phyloP scores from a whole-genome alignment of 2,329 filamentous ascomycete genomes.

The Calonectria montana region DNA sequence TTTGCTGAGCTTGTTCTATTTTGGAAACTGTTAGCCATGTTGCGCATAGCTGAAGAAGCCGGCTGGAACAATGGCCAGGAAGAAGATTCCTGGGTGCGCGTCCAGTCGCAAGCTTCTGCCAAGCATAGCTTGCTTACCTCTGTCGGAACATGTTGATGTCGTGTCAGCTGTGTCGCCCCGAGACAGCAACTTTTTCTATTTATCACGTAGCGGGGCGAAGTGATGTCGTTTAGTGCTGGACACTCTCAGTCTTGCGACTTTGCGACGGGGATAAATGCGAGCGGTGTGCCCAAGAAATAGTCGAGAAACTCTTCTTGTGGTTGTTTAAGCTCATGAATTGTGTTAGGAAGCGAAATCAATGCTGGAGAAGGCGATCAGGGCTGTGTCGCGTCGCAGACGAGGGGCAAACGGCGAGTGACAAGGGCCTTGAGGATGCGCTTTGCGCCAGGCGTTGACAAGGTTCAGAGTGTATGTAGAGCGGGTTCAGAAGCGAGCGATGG shows the following conservation, averaged over 20 bases:
- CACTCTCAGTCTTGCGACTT: conserved; percentile 14
- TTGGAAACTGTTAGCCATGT: background rate
- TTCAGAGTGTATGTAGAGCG: conserved; percentile 13
- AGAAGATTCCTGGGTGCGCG: background rate
- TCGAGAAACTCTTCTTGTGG: background rate
- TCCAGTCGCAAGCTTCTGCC: background rate
- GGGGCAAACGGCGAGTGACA: conserved; percentile 14
- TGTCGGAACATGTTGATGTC: conserved; percentile 45
- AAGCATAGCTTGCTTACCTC: conserved; percentile 35
- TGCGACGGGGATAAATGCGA: conserved; percentile 22
- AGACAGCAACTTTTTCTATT: conserved; percentile 29
- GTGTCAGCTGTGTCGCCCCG: conserved; percentile 31
- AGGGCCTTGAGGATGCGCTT: conserved; percentile 30
- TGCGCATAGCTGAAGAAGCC: background rate
- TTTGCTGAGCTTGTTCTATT: conserved; percentile 82
- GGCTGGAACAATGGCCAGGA: background rate
- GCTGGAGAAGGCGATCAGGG: background rate
- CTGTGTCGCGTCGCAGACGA: conserved; percentile 19
- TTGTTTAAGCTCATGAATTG: conserved; percentile 27
- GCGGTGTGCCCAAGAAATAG: conserved; percentile 17
- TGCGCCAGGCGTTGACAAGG: conserved; percentile 32
- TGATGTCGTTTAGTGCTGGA: conserved; percentile 13
- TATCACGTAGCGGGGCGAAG: conserved; percentile 24
- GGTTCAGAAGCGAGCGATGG: conserved; percentile 22
- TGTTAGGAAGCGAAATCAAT: conserved; percentile 13